phyloP scores from a whole-genome alignment of 495 filamentous ascomycete genomes.

The Xylaria flabelliformis region DNA sequence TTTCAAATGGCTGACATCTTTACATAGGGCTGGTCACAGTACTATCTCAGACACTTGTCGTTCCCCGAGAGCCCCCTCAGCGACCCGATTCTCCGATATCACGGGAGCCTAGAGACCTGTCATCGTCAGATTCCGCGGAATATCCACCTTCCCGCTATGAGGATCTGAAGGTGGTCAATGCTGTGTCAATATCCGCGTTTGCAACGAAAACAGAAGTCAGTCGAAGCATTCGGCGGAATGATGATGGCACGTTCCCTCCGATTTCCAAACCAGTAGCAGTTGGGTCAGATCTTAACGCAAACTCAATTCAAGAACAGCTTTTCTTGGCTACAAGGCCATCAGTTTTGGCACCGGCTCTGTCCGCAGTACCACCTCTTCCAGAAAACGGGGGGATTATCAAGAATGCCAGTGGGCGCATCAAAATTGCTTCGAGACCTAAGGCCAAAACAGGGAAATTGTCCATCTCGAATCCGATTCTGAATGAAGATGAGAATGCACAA shows the following conservation, averaged over 20 bases:
- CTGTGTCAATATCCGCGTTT: slow-evolving; percentile 47
- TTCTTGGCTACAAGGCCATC: slow-evolving; percentile 22
- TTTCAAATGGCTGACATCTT: slow-evolving; percentile 24
- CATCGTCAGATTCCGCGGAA: slow-evolving; percentile 49
- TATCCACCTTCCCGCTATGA: slow-evolving; percentile 54
- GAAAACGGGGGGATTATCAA: slow-evolving; percentile 9
- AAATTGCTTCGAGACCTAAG: slow-evolving; percentile 38
- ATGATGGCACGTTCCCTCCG: slow-evolving; percentile 30
- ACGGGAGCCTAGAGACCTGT: slow-evolving; percentile 44
- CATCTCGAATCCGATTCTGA: slow-evolving; percentile 58
- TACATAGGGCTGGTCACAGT: slow-evolving; percentile 45
- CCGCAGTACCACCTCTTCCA: slow-evolving; percentile 9
- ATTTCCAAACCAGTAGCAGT: slow-evolving; percentile 33
- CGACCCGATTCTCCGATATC: slow-evolving; percentile 39
- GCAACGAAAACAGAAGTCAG: slow-evolving; percentile 32
- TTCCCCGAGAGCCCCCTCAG: slow-evolving; percentile 31
- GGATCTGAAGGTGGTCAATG: slow-evolving; percentile 51
- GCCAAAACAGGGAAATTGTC: slow-evolving; percentile 43
- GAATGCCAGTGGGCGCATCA: slow-evolving; percentile 37
- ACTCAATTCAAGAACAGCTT: slow-evolving; percentile 30
- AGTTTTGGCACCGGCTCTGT: neutral
- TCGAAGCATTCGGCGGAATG: slow-evolving; percentile 33
- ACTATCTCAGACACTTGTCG: slow-evolving; percentile 40
- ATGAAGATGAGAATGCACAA: slow-evolving; percentile 41
- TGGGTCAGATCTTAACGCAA: slow-evolving; percentile 8